Evolutionary conservation across 768 basidiomycete species (phyloP).

Genomic region (Amanita rubescens): DNA sequence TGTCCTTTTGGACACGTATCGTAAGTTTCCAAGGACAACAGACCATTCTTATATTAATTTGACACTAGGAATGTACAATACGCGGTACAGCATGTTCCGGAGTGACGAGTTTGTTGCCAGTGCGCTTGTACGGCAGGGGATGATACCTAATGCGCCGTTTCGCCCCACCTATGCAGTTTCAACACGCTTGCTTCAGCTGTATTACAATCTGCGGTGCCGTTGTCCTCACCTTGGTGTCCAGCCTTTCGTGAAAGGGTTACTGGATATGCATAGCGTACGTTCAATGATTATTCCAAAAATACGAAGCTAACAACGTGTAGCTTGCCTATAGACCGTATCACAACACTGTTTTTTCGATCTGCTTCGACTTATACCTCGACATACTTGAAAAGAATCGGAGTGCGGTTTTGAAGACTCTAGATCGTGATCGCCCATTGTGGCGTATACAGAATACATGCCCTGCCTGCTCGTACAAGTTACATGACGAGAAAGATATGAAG

Average conservation of each 20-base stretch:
- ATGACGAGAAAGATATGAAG: constrained; percentile 15
- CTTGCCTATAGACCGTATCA: not conserved
- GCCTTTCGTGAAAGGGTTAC: constrained; percentile 21
- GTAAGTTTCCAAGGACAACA: constrained; percentile 1
- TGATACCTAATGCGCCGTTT: constrained; percentile 19
- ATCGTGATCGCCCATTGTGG: constrained; percentile 17
- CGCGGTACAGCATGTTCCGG: not conserved
- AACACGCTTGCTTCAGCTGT: constrained; percentile 17
- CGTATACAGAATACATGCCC: constrained; percentile 20
- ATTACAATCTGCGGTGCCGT: constrained; percentile 10
- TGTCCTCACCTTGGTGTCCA: constrained; percentile 22
- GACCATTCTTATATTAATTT: not conserved
- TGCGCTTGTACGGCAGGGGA: constrained; percentile 15
- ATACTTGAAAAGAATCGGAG: constrained; percentile 9
- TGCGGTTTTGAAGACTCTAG: constrained; percentile 15
- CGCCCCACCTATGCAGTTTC: constrained; percentile 14
- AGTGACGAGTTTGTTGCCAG: constrained; percentile 8
- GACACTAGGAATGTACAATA: not conserved
- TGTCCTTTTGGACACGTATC: constrained; percentile 6
- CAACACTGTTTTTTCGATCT: not conserved
- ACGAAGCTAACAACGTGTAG: not conserved
- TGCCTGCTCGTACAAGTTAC: constrained; percentile 20
- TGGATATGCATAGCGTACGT: constrained; percentile 18
- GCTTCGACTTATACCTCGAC: constrained; percentile 20
- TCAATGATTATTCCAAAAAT: constrained; percentile 16